A percentile compares a stretch with the other conserved stretches of the same genome.
Conservation (phyloP, 306 rosid species). For the Pachyrhizus erosus region DNA sequence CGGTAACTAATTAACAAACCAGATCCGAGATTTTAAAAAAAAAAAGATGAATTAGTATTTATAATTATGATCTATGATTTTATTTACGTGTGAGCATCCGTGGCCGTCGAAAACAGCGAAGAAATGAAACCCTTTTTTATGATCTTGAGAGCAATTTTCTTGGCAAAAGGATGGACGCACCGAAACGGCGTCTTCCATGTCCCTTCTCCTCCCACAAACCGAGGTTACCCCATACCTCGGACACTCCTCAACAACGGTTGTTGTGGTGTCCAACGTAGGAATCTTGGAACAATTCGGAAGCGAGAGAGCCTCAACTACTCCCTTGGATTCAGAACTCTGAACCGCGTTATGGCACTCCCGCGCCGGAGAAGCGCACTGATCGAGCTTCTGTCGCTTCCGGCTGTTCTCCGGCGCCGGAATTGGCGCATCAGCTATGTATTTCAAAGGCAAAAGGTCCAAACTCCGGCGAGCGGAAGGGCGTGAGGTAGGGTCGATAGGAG, state of each 20-base stretch:
- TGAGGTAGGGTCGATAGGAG: constrained; percentile 52
- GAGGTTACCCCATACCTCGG: constrained; percentile 75
- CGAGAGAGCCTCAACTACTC: background rate
- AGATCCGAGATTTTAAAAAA: constrained; percentile 20
- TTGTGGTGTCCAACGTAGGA: background rate
- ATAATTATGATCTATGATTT: no score
- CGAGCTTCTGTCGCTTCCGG: constrained; percentile 65
- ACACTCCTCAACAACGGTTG: background rate
- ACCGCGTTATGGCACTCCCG: constrained; percentile 39
- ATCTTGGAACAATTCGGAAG: background rate
- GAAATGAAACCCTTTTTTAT: constrained; percentile 48
- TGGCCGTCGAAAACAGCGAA: constrained; percentile 91
- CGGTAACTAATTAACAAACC: background rate
- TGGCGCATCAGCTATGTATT: constrained; percentile 53
- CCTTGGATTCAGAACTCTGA: constrained; percentile 11
- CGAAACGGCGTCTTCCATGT: constrained; percentile 90
- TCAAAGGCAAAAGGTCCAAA: constrained; percentile 52
- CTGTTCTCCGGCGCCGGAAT: constrained; percentile 33
- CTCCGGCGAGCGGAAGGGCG: constrained; percentile 57
- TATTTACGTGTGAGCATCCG: constrained; percentile 87
- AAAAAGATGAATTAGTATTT: no score
- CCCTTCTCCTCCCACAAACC: constrained; percentile 88
- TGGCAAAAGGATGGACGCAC: constrained; percentile 52
- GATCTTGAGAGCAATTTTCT: background rate
- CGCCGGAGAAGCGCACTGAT: constrained; percentile 10